Percentiles rank a stretch among this genome's conserved stretches.
phyloP scores from a whole-genome alignment of 306 rosid species.

The Quercus parvula region DNA sequence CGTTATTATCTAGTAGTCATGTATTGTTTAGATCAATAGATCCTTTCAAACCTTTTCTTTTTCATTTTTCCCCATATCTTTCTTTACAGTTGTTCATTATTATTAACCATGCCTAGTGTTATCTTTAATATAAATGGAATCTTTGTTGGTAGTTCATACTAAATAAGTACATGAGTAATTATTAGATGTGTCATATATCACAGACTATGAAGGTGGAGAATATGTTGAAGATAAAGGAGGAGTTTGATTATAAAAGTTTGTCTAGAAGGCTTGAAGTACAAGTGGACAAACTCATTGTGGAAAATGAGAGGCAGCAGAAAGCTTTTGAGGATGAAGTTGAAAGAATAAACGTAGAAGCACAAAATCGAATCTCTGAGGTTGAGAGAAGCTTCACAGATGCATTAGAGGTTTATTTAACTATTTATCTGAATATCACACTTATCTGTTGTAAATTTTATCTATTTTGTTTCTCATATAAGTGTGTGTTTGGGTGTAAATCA shows the following conservation, averaged over 20 bases:
- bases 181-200: constrained; percentile 22
- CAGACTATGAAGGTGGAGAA: constrained; percentile 99
- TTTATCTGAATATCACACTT: constrained; percentile 11
- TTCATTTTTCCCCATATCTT: neutral
- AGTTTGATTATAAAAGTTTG: constrained; percentile 95
- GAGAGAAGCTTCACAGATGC: constrained; percentile 91
- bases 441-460: neutral
- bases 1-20: neutral
- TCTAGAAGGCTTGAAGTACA: constrained; percentile 87
- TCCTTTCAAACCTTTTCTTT: neutral
- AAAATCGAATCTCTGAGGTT: constrained; percentile 69
- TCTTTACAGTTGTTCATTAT: neutral
- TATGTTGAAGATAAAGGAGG: constrained; percentile 95
- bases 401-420: constrained; percentile 65
- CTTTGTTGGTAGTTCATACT: constrained; percentile 2
- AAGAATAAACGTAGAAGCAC: constrained; percentile 68
- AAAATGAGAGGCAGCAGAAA: constrained; percentile 93
- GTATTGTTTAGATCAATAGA: neutral
- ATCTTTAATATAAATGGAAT: neutral
- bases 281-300: constrained; percentile 82
- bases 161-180: constrained; percentile 1
- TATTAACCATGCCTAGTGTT: neutral
- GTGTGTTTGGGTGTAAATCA: neutral
- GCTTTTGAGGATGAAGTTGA: constrained; percentile 79
- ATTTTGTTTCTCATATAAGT: neutral